Base-by-base conservation (phyloP, 2,329 filamentous ascomycete species). In the Scopulariopsis brevicaulis region DNA sequence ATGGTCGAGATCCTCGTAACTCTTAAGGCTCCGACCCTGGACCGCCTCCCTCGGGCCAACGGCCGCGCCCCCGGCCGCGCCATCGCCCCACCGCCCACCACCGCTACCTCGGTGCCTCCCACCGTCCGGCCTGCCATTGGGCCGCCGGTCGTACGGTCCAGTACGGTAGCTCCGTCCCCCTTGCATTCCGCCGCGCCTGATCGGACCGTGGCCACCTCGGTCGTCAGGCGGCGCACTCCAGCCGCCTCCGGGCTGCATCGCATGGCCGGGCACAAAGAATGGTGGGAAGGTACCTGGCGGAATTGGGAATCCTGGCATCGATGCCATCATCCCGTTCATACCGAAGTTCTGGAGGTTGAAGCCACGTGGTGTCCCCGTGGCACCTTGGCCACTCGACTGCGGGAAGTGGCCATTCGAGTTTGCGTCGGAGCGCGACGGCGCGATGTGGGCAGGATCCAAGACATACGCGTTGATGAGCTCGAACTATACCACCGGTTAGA, bases 381-480 rank as follows among this genome's bases (percentile, higher is more conserved):
- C 84, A 56, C 85, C 81, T 65, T 93, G 89, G 22, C 85, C 84
- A 65, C 87, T 89, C 54, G 83, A 80, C 50, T 90, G 83, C 1
- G 92, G 91, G 77, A 96, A 96, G 72, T 96, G 93, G 1, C 93
- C 93, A 66, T 96, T 96, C 65, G 89, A 95, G 68, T 95, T 96
- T 43, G 92, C 89, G 74, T 99, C 91, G 20, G 92, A 94, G 59
- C 93, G 83, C 12, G 92, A 95, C 1, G 94, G 90, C 40, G 91
- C 91, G 69, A 99, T 96, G 66, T 96, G 93, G 12, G 93, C 86
- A 48, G 94, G 94, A 67, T 99, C 94, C 52, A 96, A 79, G 35
- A 96, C 91, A 67, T 99, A 99, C 34, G 87, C 85, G 68, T 99
- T 99, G 67, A 99, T 89, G 18, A 97, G 84, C 59, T 88, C 82